Evolutionary conservation across 2,329 filamentous ascomycete species (phyloP), one percentile per base, ranked within the genome.

Genomic region (Ophiocordyceps camponoti-saundersi): DNA sequence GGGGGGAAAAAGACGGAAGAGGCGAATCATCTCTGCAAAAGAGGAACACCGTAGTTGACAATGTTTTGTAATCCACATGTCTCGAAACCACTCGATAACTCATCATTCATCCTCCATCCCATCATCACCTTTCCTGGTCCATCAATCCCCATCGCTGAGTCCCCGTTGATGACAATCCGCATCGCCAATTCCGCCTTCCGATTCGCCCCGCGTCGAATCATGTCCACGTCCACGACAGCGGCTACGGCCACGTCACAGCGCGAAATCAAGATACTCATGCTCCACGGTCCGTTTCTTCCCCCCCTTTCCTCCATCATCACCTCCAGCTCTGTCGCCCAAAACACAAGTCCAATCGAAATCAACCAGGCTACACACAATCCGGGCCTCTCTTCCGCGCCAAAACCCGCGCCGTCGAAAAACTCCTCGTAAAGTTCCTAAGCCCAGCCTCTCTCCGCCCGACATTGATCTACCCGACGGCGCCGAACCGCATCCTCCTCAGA

Each of bases 301-400:
- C 15, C n/a, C 23, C 42, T 46, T 41, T 44, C 21, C 16, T 13
- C 34, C 32, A 20, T 8, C 20, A 47, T 36, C 46, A 46, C 39
- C 30, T 23, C 15, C 41, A 30, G 22, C 47, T 42, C 49, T n/a
- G n/a, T n/a, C n/a, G n/a, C n/a, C n/a, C n/a, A n/a, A n/a, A n/a
- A n/a, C n/a, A n/a, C n/a, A 12, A 16, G 15, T 39, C 34, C 23
- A 5, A 5, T 6, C 12, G 11, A n/a, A n/a, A n/a, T 8, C 34
- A 5, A 3, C 13, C 48, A 80, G 84, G 90, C 63, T 95, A 80
- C 74, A 95, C 90, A 8, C 90, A 96, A 70, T 93, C 85, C 26
- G 88, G 89, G 4, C 65, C 80, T 4, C 70, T 88, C 52, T 95
- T 95, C 75, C 82, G 79, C 60, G 77, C 82, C 62, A 95, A 95